Evolutionary conservation across 192 early-diverging fungal genomes (phyloP), one percentile per base, ranked within the genome.

Genomic region (Chytriomyces sp.): DNA sequence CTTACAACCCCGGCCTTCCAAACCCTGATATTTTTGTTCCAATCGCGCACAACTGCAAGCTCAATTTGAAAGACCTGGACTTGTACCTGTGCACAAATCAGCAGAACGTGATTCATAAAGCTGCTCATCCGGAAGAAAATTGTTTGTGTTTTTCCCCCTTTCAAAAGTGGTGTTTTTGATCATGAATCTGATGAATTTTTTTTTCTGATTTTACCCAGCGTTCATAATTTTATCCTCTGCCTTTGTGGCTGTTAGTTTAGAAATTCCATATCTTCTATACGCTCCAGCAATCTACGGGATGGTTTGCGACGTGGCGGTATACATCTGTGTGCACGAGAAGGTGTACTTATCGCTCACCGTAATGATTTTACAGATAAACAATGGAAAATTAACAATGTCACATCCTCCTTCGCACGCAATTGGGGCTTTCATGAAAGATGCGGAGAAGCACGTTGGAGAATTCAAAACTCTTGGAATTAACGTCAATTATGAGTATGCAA

Each of bases 61-160:
- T 91, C 11, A 67, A 77, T 5, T 66, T 92, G 16, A 79, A 79
- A 16, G 72, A 86, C 26, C 83, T 87, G 46, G 76, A 85, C 44
- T 64, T 93, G 7, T 88, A 85, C 67, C 81, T 92, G 5, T 93
- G 89, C 77, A 85, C 89, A 20, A 95, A 95, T 76, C 90, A 92
- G 60, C 83, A 90, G 67, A 94, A 95, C 76, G 89, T 95, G 7
- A 92, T 94, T 68, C 86, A 92, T 74, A 82, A 89, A 72, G 90
- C 91, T 18, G 91, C 85, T 23, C 89, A 91, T 35, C 75, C 84
- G 8, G 87, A 90, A 45, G 92, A 94, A 57, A 94, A 94, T 76
- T 83, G 64, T 67, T 45, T 24, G 61, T 68, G n/a, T 7, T 24
- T 72, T 77, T 66, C 2, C 20, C 8, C 49, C 16, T 13, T 35